These are phyloP conservation scores for Oehlia diaphana DNA, from an alignment of 192 early-diverging fungal species.

Conservation along the genomic window DNA sequence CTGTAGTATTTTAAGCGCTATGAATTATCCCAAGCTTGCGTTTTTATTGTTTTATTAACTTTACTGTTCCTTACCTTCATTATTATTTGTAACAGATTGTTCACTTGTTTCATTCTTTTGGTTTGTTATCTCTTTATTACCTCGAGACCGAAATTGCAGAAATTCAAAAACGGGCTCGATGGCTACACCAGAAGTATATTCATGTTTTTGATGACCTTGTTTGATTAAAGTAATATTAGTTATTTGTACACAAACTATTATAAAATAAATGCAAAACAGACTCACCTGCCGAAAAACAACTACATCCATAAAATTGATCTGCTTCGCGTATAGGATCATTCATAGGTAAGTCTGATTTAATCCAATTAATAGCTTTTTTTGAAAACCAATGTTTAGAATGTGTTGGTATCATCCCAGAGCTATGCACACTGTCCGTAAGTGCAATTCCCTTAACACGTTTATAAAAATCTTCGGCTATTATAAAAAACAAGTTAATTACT, in stretches of 20 bases:
- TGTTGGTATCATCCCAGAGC: not conserved
- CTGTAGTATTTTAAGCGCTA: too few relatives aligned
- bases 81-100: not conserved
- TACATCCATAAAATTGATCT: constrained; percentile 25
- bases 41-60: too few relatives aligned
- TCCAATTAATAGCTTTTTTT: constrained; percentile 21
- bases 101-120: not conserved
- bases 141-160: not conserved
- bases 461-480: constrained; percentile 14
- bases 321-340: constrained; percentile 4
- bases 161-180: constrained; percentile 19
- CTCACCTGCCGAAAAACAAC: constrained; percentile 32
- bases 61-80: not conserved
- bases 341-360: constrained; percentile 25
- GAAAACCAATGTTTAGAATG: constrained; percentile 10
- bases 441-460: constrained; percentile 12
- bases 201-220: constrained; percentile 31
- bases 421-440: constrained; percentile 25
- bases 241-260: too few relatives aligned
- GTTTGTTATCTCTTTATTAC: not conserved
- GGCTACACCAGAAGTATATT: constrained; percentile 30
- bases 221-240: not conserved
- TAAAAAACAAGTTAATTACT: not conserved
- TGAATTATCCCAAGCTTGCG: too few relatives aligned
- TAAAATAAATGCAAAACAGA: not conserved